Percentiles rank a stretch among this genome's conserved stretches.
phyloP scores from a whole-genome alignment of 495 filamentous ascomycete species.

The Aspergillus sparsus region DNA sequence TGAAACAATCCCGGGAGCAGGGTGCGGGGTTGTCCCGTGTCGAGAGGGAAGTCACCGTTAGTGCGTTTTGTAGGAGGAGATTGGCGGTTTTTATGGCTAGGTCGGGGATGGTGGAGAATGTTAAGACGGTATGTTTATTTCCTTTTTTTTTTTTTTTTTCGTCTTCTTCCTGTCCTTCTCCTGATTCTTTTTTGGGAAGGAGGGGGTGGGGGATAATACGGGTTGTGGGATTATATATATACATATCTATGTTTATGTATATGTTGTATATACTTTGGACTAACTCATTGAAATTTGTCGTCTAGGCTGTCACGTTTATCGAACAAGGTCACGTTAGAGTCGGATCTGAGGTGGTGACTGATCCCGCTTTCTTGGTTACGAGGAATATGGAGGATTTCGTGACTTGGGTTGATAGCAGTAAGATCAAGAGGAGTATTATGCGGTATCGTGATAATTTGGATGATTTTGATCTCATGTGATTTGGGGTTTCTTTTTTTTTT shows the following conservation, averaged over 20 bases:
- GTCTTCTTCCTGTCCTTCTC: slow-evolving; percentile 13
- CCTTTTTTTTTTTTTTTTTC: slow-evolving; percentile 18
- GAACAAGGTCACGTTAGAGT: slow-evolving; percentile 96
- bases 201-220: no score
- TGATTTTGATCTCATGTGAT: slow-evolving; percentile 87
- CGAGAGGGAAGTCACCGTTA: slow-evolving; percentile 83
- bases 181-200: no score
- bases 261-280: no score
- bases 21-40: slow-evolving; percentile 69
- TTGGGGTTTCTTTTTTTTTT: neutral
- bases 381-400: slow-evolving; percentile 94
- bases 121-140: slow-evolving; percentile 55
- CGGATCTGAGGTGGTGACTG: slow-evolving; percentile 85
- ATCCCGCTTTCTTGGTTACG: slow-evolving; percentile 59
- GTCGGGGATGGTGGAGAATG: slow-evolving; percentile 83
- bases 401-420: slow-evolving; percentile 93
- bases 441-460: slow-evolving; percentile 92
- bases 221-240: no score
- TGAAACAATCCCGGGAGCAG: slow-evolving; percentile 63
- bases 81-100: slow-evolving; percentile 87
- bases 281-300: no score
- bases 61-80: slow-evolving; percentile 75
- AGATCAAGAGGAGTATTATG: slow-evolving; percentile 95
- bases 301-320: slow-evolving; percentile 72
- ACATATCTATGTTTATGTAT: no score